A percentile compares a stretch with the other conserved stretches of the same genome.
Conservation (phyloP, 805 yeast genomes). For the Cyberlindnera petersonii region DNA sequence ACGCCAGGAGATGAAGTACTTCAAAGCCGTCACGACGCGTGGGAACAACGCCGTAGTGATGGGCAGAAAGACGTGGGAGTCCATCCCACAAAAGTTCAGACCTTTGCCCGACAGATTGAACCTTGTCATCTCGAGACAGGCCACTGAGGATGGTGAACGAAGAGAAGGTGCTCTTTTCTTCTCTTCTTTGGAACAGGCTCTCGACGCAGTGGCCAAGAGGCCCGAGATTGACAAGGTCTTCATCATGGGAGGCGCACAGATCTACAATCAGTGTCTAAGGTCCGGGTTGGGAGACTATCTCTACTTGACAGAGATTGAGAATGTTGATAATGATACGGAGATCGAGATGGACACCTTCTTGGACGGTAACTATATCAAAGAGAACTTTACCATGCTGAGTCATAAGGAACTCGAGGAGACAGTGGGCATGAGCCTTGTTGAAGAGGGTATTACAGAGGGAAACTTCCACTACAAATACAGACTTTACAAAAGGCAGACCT, state of each 20-base stretch:
- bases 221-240: constrained; percentile 54
- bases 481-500: constrained; percentile 53
- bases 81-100: constrained; percentile 79
- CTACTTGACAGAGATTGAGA: constrained; percentile 64
- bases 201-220: constrained; percentile 29
- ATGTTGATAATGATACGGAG: constrained; percentile 22
- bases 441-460: constrained; percentile 37
- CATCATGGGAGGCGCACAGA: constrained; percentile 90
- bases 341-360: constrained; percentile 70
- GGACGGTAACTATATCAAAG: constrained; percentile 30
- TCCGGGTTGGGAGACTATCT: constrained; percentile 52
- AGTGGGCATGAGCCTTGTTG: constrained; percentile 31
- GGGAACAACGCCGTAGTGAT: constrained; percentile 73
- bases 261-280: constrained; percentile 54
- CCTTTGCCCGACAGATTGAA: constrained; percentile 78
- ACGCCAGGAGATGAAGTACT: constrained; percentile 79
- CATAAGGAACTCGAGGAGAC: constrained; percentile 35
- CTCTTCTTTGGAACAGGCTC: constrained; percentile 42
- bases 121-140: constrained; percentile 61
- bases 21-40: constrained; percentile 61
- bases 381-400: constrained; percentile 37
- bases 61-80: constrained; percentile 97
- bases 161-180: constrained; percentile 31
- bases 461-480: constrained; percentile 57
- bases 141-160: constrained; percentile 12